These are phyloP conservation scores for Spiraea crenata DNA, from an alignment of 331 rosid species.

Conservation along the genomic window DNA sequence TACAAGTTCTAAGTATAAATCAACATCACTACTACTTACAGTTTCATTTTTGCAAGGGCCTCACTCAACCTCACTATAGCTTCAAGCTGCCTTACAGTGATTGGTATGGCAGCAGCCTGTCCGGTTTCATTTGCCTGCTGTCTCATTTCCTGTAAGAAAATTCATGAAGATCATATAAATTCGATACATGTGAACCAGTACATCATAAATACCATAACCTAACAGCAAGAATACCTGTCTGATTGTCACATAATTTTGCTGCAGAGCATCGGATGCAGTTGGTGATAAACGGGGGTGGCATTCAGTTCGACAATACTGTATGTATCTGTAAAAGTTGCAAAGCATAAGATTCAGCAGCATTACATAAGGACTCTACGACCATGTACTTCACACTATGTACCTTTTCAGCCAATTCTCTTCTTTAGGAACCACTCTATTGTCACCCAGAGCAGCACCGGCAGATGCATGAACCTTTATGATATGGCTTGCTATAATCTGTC, in stretches of 20 bases:
- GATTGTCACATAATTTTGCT: slow-evolving; percentile 81
- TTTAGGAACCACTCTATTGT: slow-evolving; percentile 46
- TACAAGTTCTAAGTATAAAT: slow-evolving; percentile 2
- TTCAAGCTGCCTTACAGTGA: slow-evolving; percentile 97
- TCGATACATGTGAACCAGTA: slow-evolving; percentile 9
- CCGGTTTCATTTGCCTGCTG: slow-evolving; percentile 95
- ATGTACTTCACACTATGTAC: slow-evolving; percentile 33
- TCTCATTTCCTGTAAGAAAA: slow-evolving; percentile 79
- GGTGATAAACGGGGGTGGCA: slow-evolving; percentile 86
- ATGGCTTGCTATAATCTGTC: slow-evolving; percentile 88
- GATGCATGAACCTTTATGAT: slow-evolving; percentile 86
- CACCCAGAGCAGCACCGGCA: slow-evolving; percentile 57
- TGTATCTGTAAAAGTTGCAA: slow-evolving; percentile 57
- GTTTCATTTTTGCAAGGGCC: slow-evolving; percentile 93
- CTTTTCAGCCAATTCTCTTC: slow-evolving; percentile 97
- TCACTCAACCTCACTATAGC: slow-evolving; percentile 93
- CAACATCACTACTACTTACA: slow-evolving; percentile 50
- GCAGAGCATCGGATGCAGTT: slow-evolving; percentile 67
- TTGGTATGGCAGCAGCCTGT: slow-evolving; percentile 83
- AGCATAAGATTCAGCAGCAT: slow-evolving; percentile 18
- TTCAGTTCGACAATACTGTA: slow-evolving; percentile 75
- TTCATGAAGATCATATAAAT: slow-evolving; percentile 10
- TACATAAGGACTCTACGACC: slow-evolving; percentile 7
- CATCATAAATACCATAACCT: slow-evolving; percentile 11
- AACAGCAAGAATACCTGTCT: slow-evolving; percentile 74